Conservation (phyloP, 2,329 filamentous ascomycete genomes). For the Fusarium musae region DNA sequence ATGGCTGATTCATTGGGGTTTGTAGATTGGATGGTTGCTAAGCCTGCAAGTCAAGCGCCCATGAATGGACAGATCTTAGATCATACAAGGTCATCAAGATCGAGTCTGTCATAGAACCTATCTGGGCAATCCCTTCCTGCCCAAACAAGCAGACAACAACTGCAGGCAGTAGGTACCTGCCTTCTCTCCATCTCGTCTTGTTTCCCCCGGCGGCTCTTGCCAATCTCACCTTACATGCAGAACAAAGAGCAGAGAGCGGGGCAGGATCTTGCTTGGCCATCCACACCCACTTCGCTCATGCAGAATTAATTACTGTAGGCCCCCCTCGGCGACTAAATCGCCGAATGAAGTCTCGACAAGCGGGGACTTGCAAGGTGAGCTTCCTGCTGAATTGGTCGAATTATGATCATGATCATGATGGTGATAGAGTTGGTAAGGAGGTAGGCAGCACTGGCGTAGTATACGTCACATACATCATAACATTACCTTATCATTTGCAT, state of each 20-base stretch:
- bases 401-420: not conserved
- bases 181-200: not conserved
- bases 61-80: constrained; percentile 18
- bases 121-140: not conserved
- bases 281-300: constrained; percentile 3
- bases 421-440: not conserved
- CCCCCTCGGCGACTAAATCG: not conserved
- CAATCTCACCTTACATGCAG: not conserved
- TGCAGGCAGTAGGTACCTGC: not conserved
- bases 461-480: not conserved
- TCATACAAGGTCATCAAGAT: constrained; percentile 16
- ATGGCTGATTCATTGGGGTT: not conserved
- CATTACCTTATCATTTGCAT: not conserved
- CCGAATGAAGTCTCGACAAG: not conserved
- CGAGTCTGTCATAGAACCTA: constrained; percentile 1
- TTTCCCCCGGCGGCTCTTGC: not conserved
- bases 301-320: constrained; percentile 19
- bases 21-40: not conserved
- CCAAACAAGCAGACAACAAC: not conserved
- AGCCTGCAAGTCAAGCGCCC: constrained; percentile 3
- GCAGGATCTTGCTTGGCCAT: constrained; percentile 9
- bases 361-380: not conserved
- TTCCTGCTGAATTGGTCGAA: not conserved
- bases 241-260: constrained; percentile 1
- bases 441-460: not conserved